Evolutionary conservation across 1,284 basidiomycete species (phyloP), one percentile per base, ranked within the genome.

Genomic region (Papiliotrema laurentii): DNA sequence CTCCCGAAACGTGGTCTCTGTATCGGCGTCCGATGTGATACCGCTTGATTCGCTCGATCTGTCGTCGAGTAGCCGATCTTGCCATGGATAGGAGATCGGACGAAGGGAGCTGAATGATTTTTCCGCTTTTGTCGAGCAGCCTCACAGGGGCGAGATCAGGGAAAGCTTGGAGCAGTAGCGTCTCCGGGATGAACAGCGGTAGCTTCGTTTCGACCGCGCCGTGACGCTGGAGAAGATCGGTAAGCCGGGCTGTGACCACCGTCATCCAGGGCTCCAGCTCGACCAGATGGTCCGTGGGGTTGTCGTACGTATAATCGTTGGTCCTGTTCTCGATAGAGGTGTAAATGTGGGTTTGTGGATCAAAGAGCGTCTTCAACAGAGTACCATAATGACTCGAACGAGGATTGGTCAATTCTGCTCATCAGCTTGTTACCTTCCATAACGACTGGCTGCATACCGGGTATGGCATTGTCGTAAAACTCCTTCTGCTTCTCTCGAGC

Each of bases 131-230:
- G 72, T 92, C 88, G n/a, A 92, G 79, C 59, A 91, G 84, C 2
- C 82, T 76, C 0, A 85, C 85, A 24, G 83, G 80, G 5, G 78
- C 59, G 21, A 80, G 51, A 48, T 83, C 80, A 7, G 86, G 82
- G 28, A 83, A 80, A 0, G 76, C 69, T 37, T 81, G 79, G 30
- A 79, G 76, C 2, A 84, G 75, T 0, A 74, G 72, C 22, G 75
- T 77, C 24, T 77, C 76, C 0, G 91, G 93, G 60, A 91, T 81
- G 4, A 97, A 76, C 14, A 94, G 74, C 0, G 90, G 86, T 0
- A 90, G 84, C 56, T 89, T 85, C 58, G 65, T 64, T 44, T 92
- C 84, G 2, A 96, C 83, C 0, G 93, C 91, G 5, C 93, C 93
- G 60, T 93, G 92, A 2, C 93, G 77, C 40, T 84, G 82, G 68